phyloP scores from a whole-genome alignment of 345 rosid genomes.

The Boechera retrofracta region DNA sequence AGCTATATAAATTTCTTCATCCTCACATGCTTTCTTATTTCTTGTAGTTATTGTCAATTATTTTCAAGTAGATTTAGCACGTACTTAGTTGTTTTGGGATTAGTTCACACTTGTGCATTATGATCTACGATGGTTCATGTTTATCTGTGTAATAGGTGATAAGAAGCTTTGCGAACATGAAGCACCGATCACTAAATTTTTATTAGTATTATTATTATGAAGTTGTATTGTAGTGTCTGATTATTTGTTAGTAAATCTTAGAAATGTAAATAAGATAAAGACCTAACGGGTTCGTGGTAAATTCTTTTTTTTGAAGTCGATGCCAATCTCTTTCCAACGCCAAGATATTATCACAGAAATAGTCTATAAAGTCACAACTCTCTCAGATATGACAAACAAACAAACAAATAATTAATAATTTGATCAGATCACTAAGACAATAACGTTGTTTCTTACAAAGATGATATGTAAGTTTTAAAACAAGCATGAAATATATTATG shows the following conservation, averaged over 20 bases:
- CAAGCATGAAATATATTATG: not conserved
- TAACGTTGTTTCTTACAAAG: not conserved
- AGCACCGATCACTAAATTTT: not conserved
- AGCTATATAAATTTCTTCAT: slow-evolving; percentile 21
- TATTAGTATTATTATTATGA: not conserved
- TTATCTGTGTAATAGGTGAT: slow-evolving; percentile 21
- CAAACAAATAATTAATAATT: not conserved
- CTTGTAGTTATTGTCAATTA: slow-evolving; percentile 11
- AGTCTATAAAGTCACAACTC: not conserved
- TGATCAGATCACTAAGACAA: not conserved
- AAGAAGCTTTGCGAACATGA: not conserved
- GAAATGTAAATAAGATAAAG: not conserved
- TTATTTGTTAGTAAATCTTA: slow-evolving; percentile 6
- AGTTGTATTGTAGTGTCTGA: not conserved
- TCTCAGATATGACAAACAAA: not conserved
- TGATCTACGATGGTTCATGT: slow-evolving; percentile 20
- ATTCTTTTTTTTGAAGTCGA: not conserved
- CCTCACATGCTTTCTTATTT: slow-evolving; percentile 18
- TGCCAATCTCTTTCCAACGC: not conserved
- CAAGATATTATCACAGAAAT: not conserved
- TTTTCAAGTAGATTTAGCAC: slow-evolving; percentile 25
- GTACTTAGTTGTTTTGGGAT: slow-evolving; percentile 23
- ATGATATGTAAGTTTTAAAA: not conserved
- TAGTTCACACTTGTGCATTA: slow-evolving; percentile 10
- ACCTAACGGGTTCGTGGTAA: not conserved